Percentiles rank a stretch among this genome's conserved stretches.
Conservation (phyloP, 345 rosid genomes). For the Geranium rotundifolium region DNA sequence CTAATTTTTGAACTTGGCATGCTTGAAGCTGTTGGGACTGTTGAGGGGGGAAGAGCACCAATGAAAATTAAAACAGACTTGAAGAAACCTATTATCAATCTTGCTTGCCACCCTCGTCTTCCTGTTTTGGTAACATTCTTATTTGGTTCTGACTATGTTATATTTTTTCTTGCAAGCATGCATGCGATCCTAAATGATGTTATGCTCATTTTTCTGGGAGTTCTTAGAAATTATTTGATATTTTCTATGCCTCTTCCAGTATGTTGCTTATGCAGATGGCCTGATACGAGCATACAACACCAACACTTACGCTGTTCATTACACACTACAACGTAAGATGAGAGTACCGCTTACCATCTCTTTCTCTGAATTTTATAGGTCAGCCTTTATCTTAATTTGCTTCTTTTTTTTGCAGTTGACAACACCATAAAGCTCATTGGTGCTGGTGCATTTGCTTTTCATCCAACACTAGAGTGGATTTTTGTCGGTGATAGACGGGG, state of each 20-base stretch:
- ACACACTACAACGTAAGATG: constrained; percentile 80
- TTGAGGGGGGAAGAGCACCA: constrained; percentile 90
- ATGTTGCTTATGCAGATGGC: constrained; percentile 98
- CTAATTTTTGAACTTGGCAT: not conserved
- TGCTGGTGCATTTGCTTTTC: constrained; percentile 93
- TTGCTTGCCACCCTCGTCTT: constrained; percentile 96
- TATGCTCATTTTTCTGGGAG: no score
- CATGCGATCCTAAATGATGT: no score
- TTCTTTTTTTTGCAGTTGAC: constrained; percentile 51
- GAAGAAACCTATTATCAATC: constrained; percentile 86
- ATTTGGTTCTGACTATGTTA: no score
- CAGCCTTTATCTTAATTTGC: no score
- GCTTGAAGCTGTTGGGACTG: constrained; percentile 88
- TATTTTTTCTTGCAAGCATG: no score
- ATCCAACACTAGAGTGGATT: constrained; percentile 89
- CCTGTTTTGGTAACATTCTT: constrained; percentile 62
- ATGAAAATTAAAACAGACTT: constrained; percentile 93
- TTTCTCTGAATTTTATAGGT: no score
- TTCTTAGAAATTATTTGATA: no score
- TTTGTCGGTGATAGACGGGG: constrained; percentile 99
- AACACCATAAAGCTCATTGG: constrained; percentile 89
- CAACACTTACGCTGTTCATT: constrained; percentile 81
- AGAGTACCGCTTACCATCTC: constrained; percentile 2
- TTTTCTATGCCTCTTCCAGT: constrained; percentile 34
- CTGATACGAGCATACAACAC: constrained; percentile 93